Conservation (phyloP, 169 alveolate genomes). For the Fabrea salina region DNA sequence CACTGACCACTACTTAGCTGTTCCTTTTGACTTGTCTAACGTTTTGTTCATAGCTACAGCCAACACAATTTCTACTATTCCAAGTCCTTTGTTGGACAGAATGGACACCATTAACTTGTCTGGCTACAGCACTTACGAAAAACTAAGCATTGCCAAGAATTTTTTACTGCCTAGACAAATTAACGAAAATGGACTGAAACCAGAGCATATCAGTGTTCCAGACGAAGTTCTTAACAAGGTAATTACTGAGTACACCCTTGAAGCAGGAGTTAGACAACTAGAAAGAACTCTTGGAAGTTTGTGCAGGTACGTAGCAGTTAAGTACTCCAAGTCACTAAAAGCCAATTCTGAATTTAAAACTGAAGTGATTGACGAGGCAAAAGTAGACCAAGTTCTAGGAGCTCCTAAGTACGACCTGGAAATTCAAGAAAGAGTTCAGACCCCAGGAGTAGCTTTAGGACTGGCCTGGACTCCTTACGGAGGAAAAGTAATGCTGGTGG, state of each 20-base stretch:
- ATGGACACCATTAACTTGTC: constrained; percentile 69
- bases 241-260: constrained; percentile 88
- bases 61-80: constrained; percentile 59
- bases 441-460: constrained; percentile 90
- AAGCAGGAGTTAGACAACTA: constrained; percentile 91
- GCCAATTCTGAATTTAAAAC: neutral
- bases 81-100: constrained; percentile 72
- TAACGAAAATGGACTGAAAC: constrained; percentile 56
- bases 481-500: constrained; percentile 90
- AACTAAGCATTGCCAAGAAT: constrained; percentile 53
- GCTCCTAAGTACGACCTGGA: neutral
- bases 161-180: constrained; percentile 65
- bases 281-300: constrained; percentile 81
- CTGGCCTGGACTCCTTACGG: constrained; percentile 94
- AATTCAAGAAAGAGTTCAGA: neutral
- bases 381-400: constrained; percentile 12
- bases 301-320: constrained; percentile 83
- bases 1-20: constrained; percentile 63
- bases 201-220: constrained; percentile 33
- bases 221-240: constrained; percentile 48
- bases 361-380: neutral
- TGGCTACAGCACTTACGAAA: constrained; percentile 71
- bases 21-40: constrained; percentile 70
- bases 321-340: constrained; percentile 1
- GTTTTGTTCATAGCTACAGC: constrained; percentile 79